Evolutionary conservation across 805 yeast species (phyloP), one percentile per base, ranked within the genome.

Genomic region (Schwanniomyces pseudopolymorphus): DNA sequence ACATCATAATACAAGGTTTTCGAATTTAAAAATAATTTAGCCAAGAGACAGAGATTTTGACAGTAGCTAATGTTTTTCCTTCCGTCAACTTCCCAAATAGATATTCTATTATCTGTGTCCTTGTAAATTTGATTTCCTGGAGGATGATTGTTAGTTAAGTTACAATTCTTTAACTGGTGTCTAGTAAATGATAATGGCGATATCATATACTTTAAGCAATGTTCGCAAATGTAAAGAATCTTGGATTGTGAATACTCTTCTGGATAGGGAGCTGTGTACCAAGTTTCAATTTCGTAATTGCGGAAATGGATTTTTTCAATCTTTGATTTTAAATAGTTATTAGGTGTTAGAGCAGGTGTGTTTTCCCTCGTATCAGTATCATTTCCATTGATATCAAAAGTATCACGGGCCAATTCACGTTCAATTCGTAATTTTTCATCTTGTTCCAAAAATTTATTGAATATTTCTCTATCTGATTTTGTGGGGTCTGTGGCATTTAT

Each of bases 231-330:
- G 58, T 83, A 84, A 39, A 94, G 68, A 2, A 83, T 77, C 36
- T 72, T 70, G 39, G 82, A 78, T 25, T 75, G 75, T 36, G 88
- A 80, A 58, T 83, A 88, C 58, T 88, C 94, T 49, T 87, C 90
- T 0, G 98, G 97, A 60, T 88, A 94, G 1, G 98, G 98, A 0
- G 97, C 84, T 3, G 87, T 80, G 64, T 87, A 91, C 96, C 97
- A 89, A 0, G 97, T 88, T 49, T 85, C 87, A 22, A 94, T 87
- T 60, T 86, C 90, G 62, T 68, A 80, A 38, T 78, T 77, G 28
- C 89, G 80, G 53, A 91, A 82, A 55, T 84, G 89, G 20, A 91
- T 83, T 46, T 79, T 79, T 41, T 78, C 74, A 36, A 87, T 77
- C 47, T 76, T 73, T 2, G 66, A 60, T 42, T 54, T 47, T 14